phyloP scores from a whole-genome alignment of 345 rosid species.

The Eucalyptus shirleyi region DNA sequence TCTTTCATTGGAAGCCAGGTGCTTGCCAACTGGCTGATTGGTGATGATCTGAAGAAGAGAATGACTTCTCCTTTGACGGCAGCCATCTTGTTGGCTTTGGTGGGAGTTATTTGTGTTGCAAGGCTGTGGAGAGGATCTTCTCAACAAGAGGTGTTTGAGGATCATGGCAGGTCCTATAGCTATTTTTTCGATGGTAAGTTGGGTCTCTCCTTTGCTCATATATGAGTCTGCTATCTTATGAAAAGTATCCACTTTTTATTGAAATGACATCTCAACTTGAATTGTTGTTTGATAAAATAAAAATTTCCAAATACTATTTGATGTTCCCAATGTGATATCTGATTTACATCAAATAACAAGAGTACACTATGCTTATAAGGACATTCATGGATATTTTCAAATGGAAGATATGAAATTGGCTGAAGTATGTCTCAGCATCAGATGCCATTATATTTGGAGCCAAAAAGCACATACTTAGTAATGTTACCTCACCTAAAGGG shows the following conservation, averaged over 20 bases:
- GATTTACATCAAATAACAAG: background rate
- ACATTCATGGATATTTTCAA: background rate
- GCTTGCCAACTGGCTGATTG: constrained; percentile 61
- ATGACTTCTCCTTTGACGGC: constrained; percentile 27
- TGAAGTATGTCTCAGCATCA: background rate
- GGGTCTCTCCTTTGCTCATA: background rate
- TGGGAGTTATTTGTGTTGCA: constrained; percentile 32
- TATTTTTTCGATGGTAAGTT: constrained; percentile 50
- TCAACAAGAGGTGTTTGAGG: constrained; percentile 17
- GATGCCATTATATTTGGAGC: background rate
- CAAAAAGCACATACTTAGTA: background rate
- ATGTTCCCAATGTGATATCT: background rate
- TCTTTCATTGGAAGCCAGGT: constrained; percentile 68
- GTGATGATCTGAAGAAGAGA: constrained; percentile 22
- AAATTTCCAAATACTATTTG: background rate
- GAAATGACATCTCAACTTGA: background rate
- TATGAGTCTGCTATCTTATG: background rate
- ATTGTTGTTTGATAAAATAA: background rate
- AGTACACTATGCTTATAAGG: background rate
- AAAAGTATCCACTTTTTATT: background rate
- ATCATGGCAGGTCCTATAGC: constrained; percentile 28
- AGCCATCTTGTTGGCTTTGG: constrained; percentile 33
- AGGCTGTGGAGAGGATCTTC: constrained; percentile 41
- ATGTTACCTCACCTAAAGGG: background rate
- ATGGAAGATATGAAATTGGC: background rate